Conservation (phyloP, 257 asterid genomes). For the Paulownia fortunei region DNA sequence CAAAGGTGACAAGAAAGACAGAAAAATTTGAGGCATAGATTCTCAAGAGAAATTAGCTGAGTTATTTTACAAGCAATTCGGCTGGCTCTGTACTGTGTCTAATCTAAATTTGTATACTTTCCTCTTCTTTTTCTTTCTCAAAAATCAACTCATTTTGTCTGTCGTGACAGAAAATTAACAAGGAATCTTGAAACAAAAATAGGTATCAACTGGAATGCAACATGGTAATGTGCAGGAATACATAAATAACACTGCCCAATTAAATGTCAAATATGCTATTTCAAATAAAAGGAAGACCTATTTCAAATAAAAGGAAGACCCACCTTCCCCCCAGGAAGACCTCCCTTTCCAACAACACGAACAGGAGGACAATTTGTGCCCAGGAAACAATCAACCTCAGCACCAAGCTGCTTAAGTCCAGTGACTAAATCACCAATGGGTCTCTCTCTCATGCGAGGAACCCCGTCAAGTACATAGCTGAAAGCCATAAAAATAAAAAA, state of each 20-base stretch:
- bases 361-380: constrained; percentile 98
- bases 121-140: not conserved
- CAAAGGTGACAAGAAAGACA: constrained; percentile 6
- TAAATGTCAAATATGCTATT: not conserved
- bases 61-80: not conserved
- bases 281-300: constrained; percentile 23
- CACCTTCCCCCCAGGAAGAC: constrained; percentile 98
- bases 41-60: not conserved
- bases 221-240: constrained; percentile 6
- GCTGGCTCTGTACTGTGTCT: not conserved
- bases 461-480: constrained; percentile 98
- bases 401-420: constrained; percentile 99
- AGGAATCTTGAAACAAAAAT: not conserved
- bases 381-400: constrained; percentile 78
- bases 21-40: not conserved
- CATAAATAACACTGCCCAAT: not conserved
- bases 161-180: not conserved
- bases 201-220: constrained; percentile 17
- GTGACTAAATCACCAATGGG: constrained; percentile 95
- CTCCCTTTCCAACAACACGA: constrained; percentile 91
- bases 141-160: not conserved
- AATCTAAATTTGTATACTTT: not conserved
- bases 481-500: constrained; percentile 29
- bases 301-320: constrained; percentile 25
- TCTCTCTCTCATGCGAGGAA: constrained; percentile 99